phyloP scores from a whole-genome alignment of 1,284 basidiomycete species.

The Fomitopsis palustris region DNA sequence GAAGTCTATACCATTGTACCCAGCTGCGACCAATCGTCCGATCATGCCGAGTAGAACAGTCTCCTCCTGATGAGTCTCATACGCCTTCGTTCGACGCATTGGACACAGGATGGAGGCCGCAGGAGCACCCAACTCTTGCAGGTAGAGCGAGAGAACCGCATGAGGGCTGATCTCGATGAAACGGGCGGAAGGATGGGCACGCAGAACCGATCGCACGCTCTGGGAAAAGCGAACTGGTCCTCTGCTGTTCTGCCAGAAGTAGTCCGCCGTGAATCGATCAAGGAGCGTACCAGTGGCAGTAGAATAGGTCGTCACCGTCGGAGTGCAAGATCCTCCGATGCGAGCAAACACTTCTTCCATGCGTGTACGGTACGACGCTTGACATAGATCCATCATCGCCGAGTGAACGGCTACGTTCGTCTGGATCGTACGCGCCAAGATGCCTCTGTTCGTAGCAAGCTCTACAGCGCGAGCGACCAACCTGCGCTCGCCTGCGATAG shows the following conservation, averaged over 20 bases:
- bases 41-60: slow-evolving; percentile 1
- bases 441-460: slow-evolving; percentile 24
- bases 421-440: slow-evolving; percentile 30
- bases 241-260: slow-evolving; percentile 33
- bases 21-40: slow-evolving; percentile 12
- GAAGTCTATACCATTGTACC: slow-evolving; percentile 14
- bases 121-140: background rate
- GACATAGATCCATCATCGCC: slow-evolving; percentile 29
- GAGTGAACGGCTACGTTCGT: slow-evolving; percentile 33
- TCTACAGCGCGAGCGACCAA: slow-evolving; percentile 27
- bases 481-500: slow-evolving; percentile 29
- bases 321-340: slow-evolving; percentile 9
- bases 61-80: no score
- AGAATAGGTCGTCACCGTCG: slow-evolving; percentile 23
- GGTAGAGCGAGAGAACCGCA: slow-evolving; percentile 33
- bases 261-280: slow-evolving; percentile 29
- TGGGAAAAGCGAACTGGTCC: slow-evolving; percentile 30
- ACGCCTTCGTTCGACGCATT: background rate
- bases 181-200: slow-evolving; percentile 15
- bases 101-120: background rate
- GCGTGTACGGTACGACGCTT: slow-evolving; percentile 17
- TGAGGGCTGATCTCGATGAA: slow-evolving; percentile 36
- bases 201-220: slow-evolving; percentile 14
- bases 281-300: slow-evolving; percentile 22
- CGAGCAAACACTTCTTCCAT: slow-evolving; percentile 25